These are phyloP conservation scores for Mycena olivaceomarginata DNA, from an alignment of 768 basidiomycete species.

Conservation along the genomic window DNA sequence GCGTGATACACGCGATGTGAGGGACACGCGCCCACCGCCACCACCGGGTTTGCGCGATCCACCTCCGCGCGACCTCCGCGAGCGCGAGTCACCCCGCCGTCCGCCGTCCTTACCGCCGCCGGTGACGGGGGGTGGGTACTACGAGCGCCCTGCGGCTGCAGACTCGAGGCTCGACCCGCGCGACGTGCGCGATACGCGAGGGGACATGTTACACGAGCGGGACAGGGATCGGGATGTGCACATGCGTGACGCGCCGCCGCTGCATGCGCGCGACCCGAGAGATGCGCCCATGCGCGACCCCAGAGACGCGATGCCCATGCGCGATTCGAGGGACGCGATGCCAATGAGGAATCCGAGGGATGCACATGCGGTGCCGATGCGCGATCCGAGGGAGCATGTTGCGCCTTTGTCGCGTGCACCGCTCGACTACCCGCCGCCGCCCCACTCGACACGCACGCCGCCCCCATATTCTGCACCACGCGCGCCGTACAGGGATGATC, in stretches of 20 bases:
- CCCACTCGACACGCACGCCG: conserved; percentile 32
- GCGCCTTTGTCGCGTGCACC: conserved; percentile 30
- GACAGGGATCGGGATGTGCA: conserved; percentile 31
- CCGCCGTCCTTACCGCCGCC: conserved; percentile 31
- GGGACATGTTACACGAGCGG: conserved; percentile 19
- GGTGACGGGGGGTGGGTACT: conserved; percentile 23
- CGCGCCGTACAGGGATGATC: conserved; percentile 35
- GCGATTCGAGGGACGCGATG: conserved; percentile 27
- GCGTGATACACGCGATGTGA: conserved; percentile 22
- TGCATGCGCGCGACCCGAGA: conserved; percentile 26
- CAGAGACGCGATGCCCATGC: conserved; percentile 32
- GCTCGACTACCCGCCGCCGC: conserved; percentile 37
- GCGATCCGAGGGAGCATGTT: conserved; percentile 30
- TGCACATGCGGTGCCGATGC: conserved; percentile 21
- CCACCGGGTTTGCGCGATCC: conserved; percentile 7
- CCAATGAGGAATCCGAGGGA: conserved; percentile 37
- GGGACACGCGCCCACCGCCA: conserved; percentile 20
- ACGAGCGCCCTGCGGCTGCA: conserved; percentile 30
- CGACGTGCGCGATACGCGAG: conserved; percentile 26
- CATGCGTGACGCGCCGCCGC: conserved; percentile 30
- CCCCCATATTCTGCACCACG: conserved; percentile 35
- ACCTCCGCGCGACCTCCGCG: conserved; percentile 29
- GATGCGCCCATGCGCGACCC: conserved; percentile 33
- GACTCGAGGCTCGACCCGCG: conserved; percentile 30
- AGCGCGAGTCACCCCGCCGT: conserved; percentile 27